Evolutionary conservation across 2,329 filamentous ascomycete genomes (phyloP).

Genomic region (Cytospora piceae): DNA sequence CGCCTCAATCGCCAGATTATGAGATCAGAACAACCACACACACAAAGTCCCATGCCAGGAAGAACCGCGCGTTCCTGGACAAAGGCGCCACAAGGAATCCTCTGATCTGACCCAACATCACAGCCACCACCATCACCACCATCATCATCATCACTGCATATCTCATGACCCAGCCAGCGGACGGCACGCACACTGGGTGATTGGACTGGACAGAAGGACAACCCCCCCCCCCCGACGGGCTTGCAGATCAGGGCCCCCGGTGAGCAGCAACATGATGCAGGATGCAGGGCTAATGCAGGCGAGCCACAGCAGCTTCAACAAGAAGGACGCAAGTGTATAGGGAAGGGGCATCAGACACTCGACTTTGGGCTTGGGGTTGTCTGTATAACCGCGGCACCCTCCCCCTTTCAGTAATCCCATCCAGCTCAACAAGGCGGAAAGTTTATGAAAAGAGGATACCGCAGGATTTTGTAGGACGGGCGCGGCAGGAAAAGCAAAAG

Average conservation of each 20-base stretch:
- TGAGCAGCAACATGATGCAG: not conserved
- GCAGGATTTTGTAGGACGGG: not conserved
- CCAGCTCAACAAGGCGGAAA: not conserved
- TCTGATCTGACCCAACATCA: not conserved
- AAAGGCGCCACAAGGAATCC: not conserved
- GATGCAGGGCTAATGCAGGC: slow-evolving; percentile 2
- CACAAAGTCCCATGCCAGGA: not conserved
- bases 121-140: not conserved
- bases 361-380: not conserved
- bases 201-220: too few species aligned
- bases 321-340: not conserved
- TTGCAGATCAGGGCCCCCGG: slow-evolving; percentile 3
- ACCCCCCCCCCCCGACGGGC: not conserved
- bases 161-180: not conserved
- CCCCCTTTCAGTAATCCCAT: not conserved
- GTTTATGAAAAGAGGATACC: not conserved
- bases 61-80: not conserved
- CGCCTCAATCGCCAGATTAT: not conserved
- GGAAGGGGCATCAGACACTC: not conserved
- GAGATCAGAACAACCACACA: not conserved
- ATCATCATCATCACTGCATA: not conserved
- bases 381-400: not conserved
- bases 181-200: not conserved
- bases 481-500: not conserved
- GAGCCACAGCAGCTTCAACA: not conserved